Percentiles rank a stretch among this genome's conserved stretches.
Evolutionary conservation across 1,284 basidiomycete species (phyloP).

Genomic region (Kwoniella shivajii): DNA sequence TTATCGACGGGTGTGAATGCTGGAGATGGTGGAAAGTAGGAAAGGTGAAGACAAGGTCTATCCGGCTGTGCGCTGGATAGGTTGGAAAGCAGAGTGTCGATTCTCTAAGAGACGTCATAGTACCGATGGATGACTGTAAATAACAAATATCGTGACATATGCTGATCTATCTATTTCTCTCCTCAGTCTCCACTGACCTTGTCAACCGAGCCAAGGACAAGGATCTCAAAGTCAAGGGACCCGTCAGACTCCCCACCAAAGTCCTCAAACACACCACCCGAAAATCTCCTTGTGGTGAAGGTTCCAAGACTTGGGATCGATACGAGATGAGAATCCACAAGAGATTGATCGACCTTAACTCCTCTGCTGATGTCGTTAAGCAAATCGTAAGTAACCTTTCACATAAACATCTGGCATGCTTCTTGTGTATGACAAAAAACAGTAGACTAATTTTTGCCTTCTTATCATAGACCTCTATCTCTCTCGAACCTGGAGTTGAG

Average conservation of each 20-base stretch:
- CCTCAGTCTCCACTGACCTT: conserved; percentile 86
- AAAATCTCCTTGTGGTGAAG: conserved; percentile 99
- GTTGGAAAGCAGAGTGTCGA: too few relatives aligned
- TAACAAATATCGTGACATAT: too few relatives aligned
- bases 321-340: conserved; percentile 99
- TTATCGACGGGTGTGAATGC: too few relatives aligned
- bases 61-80: too few relatives aligned
- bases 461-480: conserved; percentile 88
- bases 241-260: conserved; percentile 98
- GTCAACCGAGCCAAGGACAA: conserved; percentile 99
- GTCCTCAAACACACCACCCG: conserved; percentile 98
- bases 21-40: too few relatives aligned
- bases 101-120: too few relatives aligned
- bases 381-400: conserved; percentile 82
- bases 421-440: too few relatives aligned
- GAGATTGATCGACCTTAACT: conserved; percentile 98
- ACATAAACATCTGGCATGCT: background rate
- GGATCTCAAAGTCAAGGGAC: conserved; percentile 98
- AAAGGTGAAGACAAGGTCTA: background rate
- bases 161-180: background rate
- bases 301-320: conserved; percentile 99
- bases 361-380: conserved; percentile 98
- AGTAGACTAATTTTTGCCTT: background rate
- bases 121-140: too few relatives aligned
- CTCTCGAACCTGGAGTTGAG: conserved; percentile 98